phyloP scores from a whole-genome alignment of 2,329 filamentous ascomycete species.

The Colletotrichum sp. region DNA sequence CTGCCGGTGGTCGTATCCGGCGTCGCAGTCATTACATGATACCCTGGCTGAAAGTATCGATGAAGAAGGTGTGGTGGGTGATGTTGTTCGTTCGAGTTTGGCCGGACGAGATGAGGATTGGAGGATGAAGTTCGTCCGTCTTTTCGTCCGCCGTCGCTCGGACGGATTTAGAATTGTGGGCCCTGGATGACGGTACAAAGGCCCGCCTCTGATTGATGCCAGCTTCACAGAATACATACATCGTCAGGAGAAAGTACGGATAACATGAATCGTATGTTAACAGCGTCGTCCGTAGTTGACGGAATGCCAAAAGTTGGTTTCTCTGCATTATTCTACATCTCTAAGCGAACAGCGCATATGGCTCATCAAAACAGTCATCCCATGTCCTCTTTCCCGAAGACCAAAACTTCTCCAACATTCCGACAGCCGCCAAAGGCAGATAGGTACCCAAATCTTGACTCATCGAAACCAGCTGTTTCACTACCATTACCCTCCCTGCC shows the following conservation, averaged over 20 bases:
- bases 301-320: no score
- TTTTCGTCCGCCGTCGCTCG: background rate
- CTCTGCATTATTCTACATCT: background rate
- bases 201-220: no score
- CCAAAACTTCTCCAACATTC: constrained; percentile 1
- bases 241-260: no score
- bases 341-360: background rate
- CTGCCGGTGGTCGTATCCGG: background rate
- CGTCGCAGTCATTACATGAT: background rate
- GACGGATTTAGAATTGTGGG: background rate
- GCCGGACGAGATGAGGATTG: background rate
- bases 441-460: background rate
- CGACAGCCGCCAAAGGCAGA: background rate
- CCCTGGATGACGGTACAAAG: no score
- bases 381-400: background rate
- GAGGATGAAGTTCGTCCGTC: background rate
- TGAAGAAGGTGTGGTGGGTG: background rate
- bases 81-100: background rate
- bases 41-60: background rate
- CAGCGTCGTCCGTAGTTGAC: no score
- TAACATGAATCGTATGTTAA: no score
- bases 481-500: background rate
- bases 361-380: constrained; percentile 12
- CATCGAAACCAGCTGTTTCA: background rate
- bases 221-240: no score